Base-by-base conservation (phyloP, 192 early-diverging fungal species). In the Coemansia sp. region DNA sequence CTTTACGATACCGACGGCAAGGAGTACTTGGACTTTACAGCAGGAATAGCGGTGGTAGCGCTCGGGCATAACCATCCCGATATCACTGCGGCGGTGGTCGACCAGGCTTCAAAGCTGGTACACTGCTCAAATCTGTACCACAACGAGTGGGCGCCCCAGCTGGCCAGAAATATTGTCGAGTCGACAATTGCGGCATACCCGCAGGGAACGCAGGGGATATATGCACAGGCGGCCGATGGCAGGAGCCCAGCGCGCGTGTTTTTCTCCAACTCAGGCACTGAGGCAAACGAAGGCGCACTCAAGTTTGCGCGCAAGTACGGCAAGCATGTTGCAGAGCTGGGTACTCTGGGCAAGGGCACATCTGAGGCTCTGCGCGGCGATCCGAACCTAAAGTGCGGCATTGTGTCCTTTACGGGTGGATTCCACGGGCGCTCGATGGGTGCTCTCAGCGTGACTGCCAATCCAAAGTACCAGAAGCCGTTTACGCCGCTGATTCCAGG, bases 371-470 rank as follows among this genome's bases (percentile, higher is more conserved):
- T 81, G 84, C n/a, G n/a, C 62, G 79, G 53, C 60, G 81, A 60
- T 34, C 74, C 64, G 55, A 68, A 84, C 20, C 77, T 84, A 15
- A 93, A 94, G 73, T 74, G 84, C 64, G 82, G 83, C 20, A 80
- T 97, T 47, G 82, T 99, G 18, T 91, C 90, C 40, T 99, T 97
- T 68, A 86, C 76, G n/a, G n/a, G n/a, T 61, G 94, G 90, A 1
- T 99, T 99, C 82, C 97, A 99, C 71, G 97, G 97, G 61, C 92
- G 97, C 31, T 86, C 93, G 8, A 87, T 99, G 89, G 96, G 96
- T 5, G 91, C 97, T 0, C 82, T 99, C 47, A 95, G 94, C n/a
- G 92, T 93, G 21, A 99, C 97, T 0, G 91, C 90, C 12, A 90
- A 89, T 48, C 83, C 86, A 37, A 98, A 98, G 76, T 97, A 99